Base-by-base conservation (phyloP, 75 land plant genomes). In the Larix kaempferi region DNA sequence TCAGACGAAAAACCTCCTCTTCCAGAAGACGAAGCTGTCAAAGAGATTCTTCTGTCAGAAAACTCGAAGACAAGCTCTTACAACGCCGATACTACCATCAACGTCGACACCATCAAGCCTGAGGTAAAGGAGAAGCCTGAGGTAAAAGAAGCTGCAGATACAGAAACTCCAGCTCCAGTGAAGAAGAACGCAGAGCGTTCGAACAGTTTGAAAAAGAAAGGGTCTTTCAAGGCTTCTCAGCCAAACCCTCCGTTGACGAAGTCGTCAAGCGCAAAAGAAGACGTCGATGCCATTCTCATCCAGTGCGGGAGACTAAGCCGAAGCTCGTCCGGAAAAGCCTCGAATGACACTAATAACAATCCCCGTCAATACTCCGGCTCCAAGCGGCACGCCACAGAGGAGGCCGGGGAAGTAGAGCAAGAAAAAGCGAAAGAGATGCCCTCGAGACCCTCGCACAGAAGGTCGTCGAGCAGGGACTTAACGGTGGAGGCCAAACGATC, bases 221-320 rank as follows among this genome's bases (percentile, higher is more conserved):
- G 56, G 4, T 56, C 59, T n/a, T 37, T 58, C 35, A 76, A 76
- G 41, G 39, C n/a, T 11, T 4, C 26, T 19, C 79, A 11, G n/a
- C 22, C 74, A 35, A 82, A 64, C 33, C 19, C 14, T 35, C 57
- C 3, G 57, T 22, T 71, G 22, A 87, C 86, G 49, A 78, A 87
- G 79, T 84, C 90, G 0, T 91, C 90, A 21, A 88, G 90, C 74
- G 89, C 88, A 3, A 88, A 83, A 56, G 93, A 91, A 41, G 93
- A 91, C 60, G 81, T 91, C 27, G 93, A 91, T 57, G 88, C 93
- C 35, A 91, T 91, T 56, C 76, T 91, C 8, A 88, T 91, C 62
- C 90, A 86, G 69, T 91, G 93, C 66, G 93, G 93, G 4, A 61
- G 90, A 67, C 88, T 91, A 33, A 91, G 93, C 77, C 78, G 90